Conservation (phyloP, 805 yeast genomes). For the Barnettozyma sp. region DNA sequence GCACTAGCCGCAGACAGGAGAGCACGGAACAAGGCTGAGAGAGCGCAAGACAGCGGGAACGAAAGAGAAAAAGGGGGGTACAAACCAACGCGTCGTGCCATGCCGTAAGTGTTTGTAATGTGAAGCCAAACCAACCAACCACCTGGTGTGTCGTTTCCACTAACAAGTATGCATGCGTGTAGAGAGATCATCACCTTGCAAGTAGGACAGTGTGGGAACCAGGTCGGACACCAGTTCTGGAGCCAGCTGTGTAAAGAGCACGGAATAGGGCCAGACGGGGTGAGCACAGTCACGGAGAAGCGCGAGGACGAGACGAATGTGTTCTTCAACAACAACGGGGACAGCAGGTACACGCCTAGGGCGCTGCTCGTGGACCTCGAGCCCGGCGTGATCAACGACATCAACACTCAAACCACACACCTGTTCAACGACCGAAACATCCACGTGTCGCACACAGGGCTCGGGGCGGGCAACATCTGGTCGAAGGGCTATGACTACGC, state of each 20-base stretch:
- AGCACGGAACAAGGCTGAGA: no score
- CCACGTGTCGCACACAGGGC: slow-evolving; percentile 71
- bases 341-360: slow-evolving; percentile 79
- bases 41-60: no score
- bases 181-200: slow-evolving; percentile 67
- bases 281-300: slow-evolving; percentile 16
- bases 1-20: no score
- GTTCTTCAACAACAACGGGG: slow-evolving; percentile 73
- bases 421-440: slow-evolving; percentile 81
- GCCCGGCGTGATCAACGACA: slow-evolving; percentile 75
- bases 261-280: slow-evolving; percentile 49
- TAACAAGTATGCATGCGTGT: not conserved
- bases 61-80: no score
- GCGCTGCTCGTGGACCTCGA: slow-evolving; percentile 82
- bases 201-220: slow-evolving; percentile 95
- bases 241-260: slow-evolving; percentile 80
- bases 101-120: slow-evolving; percentile 17
- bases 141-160: no score
- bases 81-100: no score
- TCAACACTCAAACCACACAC: slow-evolving; percentile 44
- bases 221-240: slow-evolving; percentile 92
- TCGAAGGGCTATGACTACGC: slow-evolving; percentile 83
- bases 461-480: slow-evolving; percentile 97
- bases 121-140: no score
- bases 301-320: slow-evolving; percentile 73